Conservation (phyloP, 305 asterid genomes). For the Coffea humblotiana region DNA sequence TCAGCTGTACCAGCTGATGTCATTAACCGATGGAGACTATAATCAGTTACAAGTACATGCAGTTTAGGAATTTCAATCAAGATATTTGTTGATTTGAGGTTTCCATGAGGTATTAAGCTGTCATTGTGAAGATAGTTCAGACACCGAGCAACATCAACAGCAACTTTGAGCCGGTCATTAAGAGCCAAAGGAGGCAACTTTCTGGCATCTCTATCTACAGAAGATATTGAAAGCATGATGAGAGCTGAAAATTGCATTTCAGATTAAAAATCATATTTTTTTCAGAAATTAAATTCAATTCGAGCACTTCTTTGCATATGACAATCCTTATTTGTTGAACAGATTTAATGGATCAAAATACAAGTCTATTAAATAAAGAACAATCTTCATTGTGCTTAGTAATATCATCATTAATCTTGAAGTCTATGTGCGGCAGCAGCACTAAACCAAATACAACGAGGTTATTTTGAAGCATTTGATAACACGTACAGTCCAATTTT, state of each 20-base stretch:
- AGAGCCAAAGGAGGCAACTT: slow-evolving; percentile 60
- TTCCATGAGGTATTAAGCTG: slow-evolving; percentile 91
- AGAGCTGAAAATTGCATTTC: not conserved
- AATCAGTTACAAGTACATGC: slow-evolving; percentile 63
- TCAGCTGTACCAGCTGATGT: slow-evolving; percentile 82
- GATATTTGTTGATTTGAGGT: slow-evolving; percentile 78
- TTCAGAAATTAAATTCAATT: not conserved
- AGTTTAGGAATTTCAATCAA: slow-evolving; percentile 46
- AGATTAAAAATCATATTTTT: not conserved
- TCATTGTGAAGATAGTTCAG: slow-evolving; percentile 74
- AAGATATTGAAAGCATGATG: slow-evolving; percentile 14
- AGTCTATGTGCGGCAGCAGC: too few species aligned
- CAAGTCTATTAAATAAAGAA: not conserved
- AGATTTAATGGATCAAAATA: not conserved
- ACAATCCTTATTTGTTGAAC: not conserved
- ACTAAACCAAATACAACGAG: too few species aligned
- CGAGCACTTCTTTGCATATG: not conserved
- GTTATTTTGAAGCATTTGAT: not conserved
- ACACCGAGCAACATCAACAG: slow-evolving; percentile 66
- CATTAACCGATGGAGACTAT: slow-evolving; percentile 76
- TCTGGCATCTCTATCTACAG: slow-evolving; percentile 51
- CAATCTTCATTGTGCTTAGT: too few species aligned
- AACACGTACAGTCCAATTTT: not conserved
- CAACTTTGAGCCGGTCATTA: slow-evolving; percentile 56
- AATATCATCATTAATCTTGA: too few species aligned